Evolutionary conservation across 495 filamentous ascomycete genomes (phyloP).

Genomic region (Podospora australis): DNA sequence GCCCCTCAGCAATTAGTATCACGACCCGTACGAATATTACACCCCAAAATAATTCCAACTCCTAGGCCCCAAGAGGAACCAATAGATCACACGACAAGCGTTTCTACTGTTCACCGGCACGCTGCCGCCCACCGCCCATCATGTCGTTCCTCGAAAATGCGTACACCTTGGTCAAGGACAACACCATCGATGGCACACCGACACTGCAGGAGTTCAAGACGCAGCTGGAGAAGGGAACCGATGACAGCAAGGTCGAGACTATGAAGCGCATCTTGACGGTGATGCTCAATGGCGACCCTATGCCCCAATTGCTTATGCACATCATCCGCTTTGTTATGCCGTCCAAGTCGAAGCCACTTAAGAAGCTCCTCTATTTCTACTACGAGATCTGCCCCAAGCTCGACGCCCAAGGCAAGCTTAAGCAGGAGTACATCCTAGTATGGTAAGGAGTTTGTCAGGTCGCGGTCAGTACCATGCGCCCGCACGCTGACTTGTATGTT

Average conservation of each 20-base stretch:
- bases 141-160: conserved; percentile 95
- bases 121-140: conserved; percentile 37
- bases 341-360: conserved; percentile 89
- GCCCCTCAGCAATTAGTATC: conserved; percentile 13
- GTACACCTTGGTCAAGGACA: conserved; percentile 96
- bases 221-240: conserved; percentile 93
- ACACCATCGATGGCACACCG: conserved; percentile 77
- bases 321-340: conserved; percentile 99
- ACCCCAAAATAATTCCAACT: neutral
- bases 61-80: too few relatives aligned
- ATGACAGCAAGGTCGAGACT: conserved; percentile 95
- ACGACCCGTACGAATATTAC: neutral
- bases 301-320: conserved; percentile 95
- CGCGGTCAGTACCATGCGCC: neutral
- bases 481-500: conserved; percentile 12
- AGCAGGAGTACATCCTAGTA: conserved; percentile 99
- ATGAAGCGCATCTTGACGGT: conserved; percentile 96
- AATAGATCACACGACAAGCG: neutral
- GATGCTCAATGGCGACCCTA: conserved; percentile 97
- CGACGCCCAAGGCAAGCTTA: conserved; percentile 83
- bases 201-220: conserved; percentile 83
- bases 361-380: conserved; percentile 98
- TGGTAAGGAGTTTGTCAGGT: conserved; percentile 58
- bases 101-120: conserved; percentile 2
- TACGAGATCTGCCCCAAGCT: conserved; percentile 98